Evolutionary conservation across 1,284 basidiomycete species (phyloP), one percentile per base, ranked within the genome.

Genomic region (Bjerkandera adusta): DNA sequence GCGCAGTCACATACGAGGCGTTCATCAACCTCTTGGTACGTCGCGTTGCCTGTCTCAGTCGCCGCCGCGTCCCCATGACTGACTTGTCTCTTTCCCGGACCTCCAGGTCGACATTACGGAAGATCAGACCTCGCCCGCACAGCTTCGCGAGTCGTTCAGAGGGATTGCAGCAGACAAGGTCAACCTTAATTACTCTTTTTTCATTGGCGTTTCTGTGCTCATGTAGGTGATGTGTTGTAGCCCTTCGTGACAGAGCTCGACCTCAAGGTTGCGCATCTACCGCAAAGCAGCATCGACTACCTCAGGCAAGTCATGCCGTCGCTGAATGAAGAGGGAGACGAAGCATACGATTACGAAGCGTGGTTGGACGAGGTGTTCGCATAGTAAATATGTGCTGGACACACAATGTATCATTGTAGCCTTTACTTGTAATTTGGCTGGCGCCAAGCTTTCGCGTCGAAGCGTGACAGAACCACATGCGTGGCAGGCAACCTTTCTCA

Each of bases 201-300:
- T 13, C 16, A 22, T 27, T n/a, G 36, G 41, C 36, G 35, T 15
- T 32, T 12, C 20, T 45, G 33, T n/a, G 43, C 25, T 33, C 24
- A 45, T 45, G 44, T n/a, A n/a, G n/a, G n/a, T n/a, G n/a, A 48
- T 36, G 33, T 47, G 47, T 48, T 57, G 45, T 67, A 95, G 92
- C 85, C 89, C 4, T 95, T 89, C 56, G 86, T 98, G 13, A 97
- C 95, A 2, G 95, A 98, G 65, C 72, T 97, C 30, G 96, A 99
- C 64, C 77, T 99, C 61, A 81, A 85, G 47, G 71, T 94, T 48
- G 92, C 94, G n/a, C 79, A 88, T 48, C 73, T 99, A 8, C 89
- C 95, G 1, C 72, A 76, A 13, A 75, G 77, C 48, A 82, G 90
- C 0, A 85, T 96, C 47, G 84, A 89, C 34, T 98, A 95, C 66